Base-by-base conservation (phyloP, 805 yeast species). In the Wickerhamomyces rabaulensis region DNA sequence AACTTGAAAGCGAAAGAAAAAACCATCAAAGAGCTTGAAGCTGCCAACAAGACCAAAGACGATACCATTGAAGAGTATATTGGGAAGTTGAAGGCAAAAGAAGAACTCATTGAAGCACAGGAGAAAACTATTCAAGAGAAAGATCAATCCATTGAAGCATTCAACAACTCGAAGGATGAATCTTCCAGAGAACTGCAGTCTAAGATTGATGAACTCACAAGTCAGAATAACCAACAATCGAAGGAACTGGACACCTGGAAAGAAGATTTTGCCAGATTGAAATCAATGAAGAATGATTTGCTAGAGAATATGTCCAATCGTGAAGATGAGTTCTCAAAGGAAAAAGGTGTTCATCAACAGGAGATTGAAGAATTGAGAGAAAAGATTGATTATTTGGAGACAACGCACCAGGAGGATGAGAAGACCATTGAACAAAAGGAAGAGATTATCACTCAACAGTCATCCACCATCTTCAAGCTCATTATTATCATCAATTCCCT, bases 271-370 rank as follows among this genome's bases (percentile, higher is more conserved):
- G 65, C 62, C 36, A 38, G 52, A 16, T 39, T 59, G 33, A 61
- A 57, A 43, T 48, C 58, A 6, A 73, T 80, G 71, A 85, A 84
- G 57, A 69, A 74, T 26, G 90, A 85, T 53, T 64, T 87, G 20
- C 62, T 83, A 13, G 86, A 82, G 17, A 85, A 84, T 56, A 73
- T 87, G 80, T 67, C 84, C 0, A 74, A 81, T 27, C 76, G 84
- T 52, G 90, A 85, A 53, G 59, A 59, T 10, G 90, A 83, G 42
- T 75, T 76, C 51, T 65, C 70, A 2, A 69, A 69, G 33, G 91
- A 85, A 53, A 66, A 84, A 1, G 70, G 72, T 40, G 47, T 59
- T 4, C 68, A 76, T 17, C 76, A 75, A 46, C 67, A 70, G 9
- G 83, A 84, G 48, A 69, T 80, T 43, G 76, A 73, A 37, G 63